Conservation (phyloP, 2,329 filamentous ascomycete species). For the Hypoxylon sp. region DNA sequence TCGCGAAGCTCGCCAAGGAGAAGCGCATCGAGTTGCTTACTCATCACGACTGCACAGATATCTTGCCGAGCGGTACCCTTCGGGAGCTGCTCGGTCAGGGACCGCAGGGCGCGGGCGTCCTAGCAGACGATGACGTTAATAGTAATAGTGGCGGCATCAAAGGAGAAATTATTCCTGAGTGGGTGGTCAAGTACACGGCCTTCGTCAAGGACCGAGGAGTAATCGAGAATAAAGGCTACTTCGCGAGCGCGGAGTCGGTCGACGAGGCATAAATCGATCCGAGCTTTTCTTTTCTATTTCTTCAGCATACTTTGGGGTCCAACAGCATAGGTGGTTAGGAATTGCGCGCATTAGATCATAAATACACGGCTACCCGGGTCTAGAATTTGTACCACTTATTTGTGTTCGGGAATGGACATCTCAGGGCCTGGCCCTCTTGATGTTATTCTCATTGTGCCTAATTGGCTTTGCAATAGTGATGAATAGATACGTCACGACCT, state of each 20-base stretch:
- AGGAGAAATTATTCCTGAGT: constrained; percentile 86
- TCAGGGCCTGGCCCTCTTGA: neutral
- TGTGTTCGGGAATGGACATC: neutral
- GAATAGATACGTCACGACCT: constrained; percentile 46
- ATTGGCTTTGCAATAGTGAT: neutral
- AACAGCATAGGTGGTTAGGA: constrained; percentile 29
- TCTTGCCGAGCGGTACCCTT: constrained; percentile 86
- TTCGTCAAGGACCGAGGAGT: constrained; percentile 94
- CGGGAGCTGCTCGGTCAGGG: constrained; percentile 84
- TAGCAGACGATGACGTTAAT: constrained; percentile 70
- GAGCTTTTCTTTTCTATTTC: constrained; percentile 10
- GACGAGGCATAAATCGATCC: constrained; percentile 46
- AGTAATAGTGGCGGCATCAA: constrained; percentile 68
- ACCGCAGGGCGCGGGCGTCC: constrained; percentile 78
- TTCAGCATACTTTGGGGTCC: constrained; percentile 28
- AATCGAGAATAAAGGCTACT: constrained; percentile 98
- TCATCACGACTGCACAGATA: constrained; percentile 93
- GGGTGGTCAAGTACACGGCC: constrained; percentile 98
- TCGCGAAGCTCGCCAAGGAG: constrained; percentile 86
- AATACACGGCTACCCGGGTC: constrained; percentile 30
- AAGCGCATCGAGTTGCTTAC: constrained; percentile 89
- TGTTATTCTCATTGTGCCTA: constrained; percentile 3
- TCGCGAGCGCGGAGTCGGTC: constrained; percentile 82
- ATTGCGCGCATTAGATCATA: constrained; percentile 41
- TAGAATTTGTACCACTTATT: constrained; percentile 18